Percentiles rank a stretch among this genome's conserved stretches.
Conservation (phyloP, 2,329 filamentous ascomycete species). For the Fusarium sp. region DNA sequence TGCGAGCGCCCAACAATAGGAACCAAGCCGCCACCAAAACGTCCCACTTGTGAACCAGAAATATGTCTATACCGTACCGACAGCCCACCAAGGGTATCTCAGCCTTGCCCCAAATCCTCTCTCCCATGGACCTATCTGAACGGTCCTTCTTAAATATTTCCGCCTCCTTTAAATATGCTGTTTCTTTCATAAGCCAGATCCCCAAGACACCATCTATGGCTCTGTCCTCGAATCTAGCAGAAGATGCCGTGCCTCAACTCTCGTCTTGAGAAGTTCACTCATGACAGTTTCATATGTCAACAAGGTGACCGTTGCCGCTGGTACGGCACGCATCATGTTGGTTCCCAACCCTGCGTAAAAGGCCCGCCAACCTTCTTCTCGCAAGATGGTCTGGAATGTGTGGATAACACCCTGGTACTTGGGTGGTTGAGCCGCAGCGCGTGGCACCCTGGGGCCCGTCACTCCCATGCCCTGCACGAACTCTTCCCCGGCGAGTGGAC, state of each 20-base stretch:
- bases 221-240: constrained; percentile 26
- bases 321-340: constrained; percentile 95
- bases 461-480: constrained; percentile 60
- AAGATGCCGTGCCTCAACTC: constrained; percentile 49
- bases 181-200: not conserved
- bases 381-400: constrained; percentile 84
- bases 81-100: constrained; percentile 50
- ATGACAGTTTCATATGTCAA: constrained; percentile 88
- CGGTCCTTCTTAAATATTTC: constrained; percentile 19
- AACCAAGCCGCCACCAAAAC: constrained; percentile 23
- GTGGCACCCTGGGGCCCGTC: constrained; percentile 44
- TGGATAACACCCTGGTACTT: constrained; percentile 80
- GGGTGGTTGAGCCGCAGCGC: constrained; percentile 45
- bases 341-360: constrained; percentile 98
- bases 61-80: constrained; percentile 48
- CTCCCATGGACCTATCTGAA: constrained; percentile 32
- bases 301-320: constrained; percentile 96
- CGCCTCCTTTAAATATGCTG: constrained; percentile 20
- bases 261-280: constrained; percentile 58
- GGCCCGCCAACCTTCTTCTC: constrained; percentile 92
- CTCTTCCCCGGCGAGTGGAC: constrained; percentile 66
- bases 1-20: constrained; percentile 31
- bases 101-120: constrained; percentile 37
- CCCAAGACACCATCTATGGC: constrained; percentile 19
- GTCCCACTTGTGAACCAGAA: constrained; percentile 40